Conservation (phyloP, 176 grass and related monocot genomes). For the Oryza glaberrima region DNA sequence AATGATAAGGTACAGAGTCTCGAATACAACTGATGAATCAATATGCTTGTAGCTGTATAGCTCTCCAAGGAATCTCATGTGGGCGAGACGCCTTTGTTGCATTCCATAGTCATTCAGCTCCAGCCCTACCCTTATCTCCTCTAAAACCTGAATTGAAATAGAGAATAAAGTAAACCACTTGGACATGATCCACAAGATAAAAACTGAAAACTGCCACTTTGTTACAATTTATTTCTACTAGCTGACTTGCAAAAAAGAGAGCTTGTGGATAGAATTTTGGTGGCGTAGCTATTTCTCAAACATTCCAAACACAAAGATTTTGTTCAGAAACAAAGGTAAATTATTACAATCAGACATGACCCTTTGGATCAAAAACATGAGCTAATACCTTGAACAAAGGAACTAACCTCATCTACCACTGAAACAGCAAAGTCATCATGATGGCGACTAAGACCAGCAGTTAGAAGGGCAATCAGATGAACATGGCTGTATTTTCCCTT, state of each 20-base stretch:
- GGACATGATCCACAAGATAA: conserved; percentile 18
- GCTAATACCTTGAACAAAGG: conserved; percentile 10
- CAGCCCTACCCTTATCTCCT: conserved; percentile 90
- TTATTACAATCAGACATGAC: not conserved
- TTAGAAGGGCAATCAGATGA: conserved; percentile 87
- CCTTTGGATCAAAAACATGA: not conserved
- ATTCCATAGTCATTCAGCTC: conserved; percentile 97
- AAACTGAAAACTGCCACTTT: not conserved
- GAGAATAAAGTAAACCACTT: conserved; percentile 39
- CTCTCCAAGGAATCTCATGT: conserved; percentile 96
- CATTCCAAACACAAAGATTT: not conserved
- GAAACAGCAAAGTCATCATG: conserved; percentile 85
- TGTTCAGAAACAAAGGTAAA: conserved; percentile 1
- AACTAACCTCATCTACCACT: conserved; percentile 89
- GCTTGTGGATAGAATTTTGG: not conserved
- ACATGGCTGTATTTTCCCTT: conserved; percentile 99
- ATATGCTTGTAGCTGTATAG: conserved; percentile 94
- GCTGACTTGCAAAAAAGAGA: not conserved
- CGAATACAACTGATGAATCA: conserved; percentile 89
- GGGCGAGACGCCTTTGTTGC: conserved; percentile 87
- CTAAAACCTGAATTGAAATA: conserved; percentile 74
- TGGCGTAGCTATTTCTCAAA: not conserved
- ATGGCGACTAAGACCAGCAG: conserved; percentile 85
- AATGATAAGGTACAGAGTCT: conserved; percentile 90
- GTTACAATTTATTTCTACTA: not conserved